Evolutionary conservation across 106 monocot species (phyloP).

Genomic region (Hemerocallis citrina): DNA sequence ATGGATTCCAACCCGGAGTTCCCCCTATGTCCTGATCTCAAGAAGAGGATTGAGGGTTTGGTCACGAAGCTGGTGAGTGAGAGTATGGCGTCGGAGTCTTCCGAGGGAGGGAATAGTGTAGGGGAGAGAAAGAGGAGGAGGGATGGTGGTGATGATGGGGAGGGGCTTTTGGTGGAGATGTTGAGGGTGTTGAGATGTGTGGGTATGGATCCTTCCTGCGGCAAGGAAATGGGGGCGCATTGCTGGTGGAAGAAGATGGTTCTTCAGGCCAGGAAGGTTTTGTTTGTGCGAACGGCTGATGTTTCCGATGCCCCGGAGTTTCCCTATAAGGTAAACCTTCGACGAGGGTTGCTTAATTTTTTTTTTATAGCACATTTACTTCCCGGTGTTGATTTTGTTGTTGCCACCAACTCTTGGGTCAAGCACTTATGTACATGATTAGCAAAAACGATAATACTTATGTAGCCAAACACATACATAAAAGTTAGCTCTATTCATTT

Average conservation of each 20-base stretch:
- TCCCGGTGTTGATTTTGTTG: too few relatives aligned
- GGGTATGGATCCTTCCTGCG: slow-evolving; percentile 4
- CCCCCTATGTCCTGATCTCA: slow-evolving; percentile 18
- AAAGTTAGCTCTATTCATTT: too few relatives aligned
- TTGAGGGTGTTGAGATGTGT: neutral
- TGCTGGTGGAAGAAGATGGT: slow-evolving; percentile 4
- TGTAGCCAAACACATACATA: too few relatives aligned
- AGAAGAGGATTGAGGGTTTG: slow-evolving; percentile 6
- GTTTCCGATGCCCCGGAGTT: slow-evolving; percentile 11
- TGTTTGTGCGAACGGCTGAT: slow-evolving; percentile 12
- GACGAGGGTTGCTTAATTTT: neutral
- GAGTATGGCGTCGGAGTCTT: neutral
- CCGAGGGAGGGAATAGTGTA: too few relatives aligned
- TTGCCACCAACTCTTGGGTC: too few relatives aligned
- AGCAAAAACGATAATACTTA: too few relatives aligned
- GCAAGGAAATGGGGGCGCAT: neutral
- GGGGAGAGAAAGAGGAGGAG: slow-evolving; percentile 5
- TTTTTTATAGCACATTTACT: too few relatives aligned
- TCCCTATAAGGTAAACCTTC: slow-evolving; percentile 18
- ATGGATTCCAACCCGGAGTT: slow-evolving; percentile 1
- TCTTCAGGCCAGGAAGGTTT: slow-evolving; percentile 2
- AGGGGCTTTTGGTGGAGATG: slow-evolving; percentile 6
- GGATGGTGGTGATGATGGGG: too few relatives aligned
- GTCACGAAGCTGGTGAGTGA: neutral
- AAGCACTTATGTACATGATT: too few relatives aligned